Conservation (phyloP, 2,329 filamentous ascomycete genomes). For the Xylaria sp. region DNA sequence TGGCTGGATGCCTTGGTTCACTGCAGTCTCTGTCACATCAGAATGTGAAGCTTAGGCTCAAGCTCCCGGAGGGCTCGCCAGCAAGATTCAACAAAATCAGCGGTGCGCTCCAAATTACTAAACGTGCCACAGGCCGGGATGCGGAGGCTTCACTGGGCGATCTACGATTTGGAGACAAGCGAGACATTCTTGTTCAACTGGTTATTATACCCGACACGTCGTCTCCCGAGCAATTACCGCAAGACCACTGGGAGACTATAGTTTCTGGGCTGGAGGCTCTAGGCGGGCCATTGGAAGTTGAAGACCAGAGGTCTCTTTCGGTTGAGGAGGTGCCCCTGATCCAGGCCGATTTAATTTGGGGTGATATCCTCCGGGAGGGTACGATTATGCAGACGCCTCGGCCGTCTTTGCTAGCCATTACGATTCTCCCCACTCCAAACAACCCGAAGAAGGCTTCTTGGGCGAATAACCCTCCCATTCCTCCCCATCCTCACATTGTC, state of each 20-base stretch:
- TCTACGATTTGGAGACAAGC: conserved; percentile 89
- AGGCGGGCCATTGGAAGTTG: conserved; percentile 78
- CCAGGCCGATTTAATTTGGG: conserved; percentile 89
- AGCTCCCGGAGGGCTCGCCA: conserved; percentile 89
- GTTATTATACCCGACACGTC: conserved; percentile 84
- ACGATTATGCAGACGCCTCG: conserved; percentile 79
- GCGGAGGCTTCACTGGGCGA: conserved; percentile 90
- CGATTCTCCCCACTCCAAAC: conserved; percentile 72
- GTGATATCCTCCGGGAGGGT: conserved; percentile 87
- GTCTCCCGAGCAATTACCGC: conserved; percentile 75
- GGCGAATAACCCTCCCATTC: conserved; percentile 71
- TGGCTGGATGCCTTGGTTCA: conserved; percentile 86
- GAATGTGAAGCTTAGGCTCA: conserved; percentile 92
- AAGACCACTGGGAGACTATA: conserved; percentile 96
- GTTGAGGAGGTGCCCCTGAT: conserved; percentile 94
- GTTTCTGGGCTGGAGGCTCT: conserved; percentile 92
- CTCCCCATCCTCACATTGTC: conserved; percentile 89
- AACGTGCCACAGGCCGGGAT: conserved; percentile 88
- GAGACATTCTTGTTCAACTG: conserved; percentile 87
- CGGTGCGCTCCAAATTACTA: conserved; percentile 91
- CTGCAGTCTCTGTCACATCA: conserved; percentile 96
- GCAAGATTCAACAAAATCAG: conserved; percentile 99
- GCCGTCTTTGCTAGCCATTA: conserved; percentile 88
- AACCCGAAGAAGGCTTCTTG: conserved; percentile 61
- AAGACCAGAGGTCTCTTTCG: conserved; percentile 75